Evolutionary conservation across 805 yeast species (phyloP).

Genomic region (Candida wancherniae): DNA sequence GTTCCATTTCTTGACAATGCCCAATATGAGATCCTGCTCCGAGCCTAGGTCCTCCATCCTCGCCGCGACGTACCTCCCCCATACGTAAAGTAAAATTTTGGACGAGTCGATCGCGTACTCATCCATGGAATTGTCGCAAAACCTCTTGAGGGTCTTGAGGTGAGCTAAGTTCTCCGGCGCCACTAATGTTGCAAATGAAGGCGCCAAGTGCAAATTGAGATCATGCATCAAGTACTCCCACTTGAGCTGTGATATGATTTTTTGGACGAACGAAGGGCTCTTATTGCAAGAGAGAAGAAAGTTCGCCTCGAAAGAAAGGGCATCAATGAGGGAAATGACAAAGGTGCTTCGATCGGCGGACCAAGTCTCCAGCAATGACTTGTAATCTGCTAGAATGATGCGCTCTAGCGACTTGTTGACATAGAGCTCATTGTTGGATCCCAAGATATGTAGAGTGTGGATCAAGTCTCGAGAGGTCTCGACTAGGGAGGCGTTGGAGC

Average conservation of each 20-base stretch:
- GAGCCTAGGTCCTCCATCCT: background rate
- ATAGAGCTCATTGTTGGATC: constrained; percentile 13
- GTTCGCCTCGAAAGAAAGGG: constrained; percentile 9
- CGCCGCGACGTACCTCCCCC: constrained; percentile 20
- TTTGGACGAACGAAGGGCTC: constrained; percentile 14
- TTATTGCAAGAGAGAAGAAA: constrained; percentile 11
- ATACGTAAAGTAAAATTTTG: constrained; percentile 18
- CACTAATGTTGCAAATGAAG: constrained; percentile 20
- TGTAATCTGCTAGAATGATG: constrained; percentile 16
- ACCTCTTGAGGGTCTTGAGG: constrained; percentile 5
- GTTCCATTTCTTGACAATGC: constrained; percentile 14
- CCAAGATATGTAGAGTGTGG: constrained; percentile 9
- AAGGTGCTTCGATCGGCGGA: constrained; percentile 8
- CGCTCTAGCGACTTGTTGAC: constrained; percentile 10
- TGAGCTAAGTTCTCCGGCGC: constrained; percentile 1
- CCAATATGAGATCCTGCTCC: constrained; percentile 6
- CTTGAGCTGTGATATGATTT: constrained; percentile 19
- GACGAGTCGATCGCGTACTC: constrained; percentile 21
- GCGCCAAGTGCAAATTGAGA: constrained; percentile 18
- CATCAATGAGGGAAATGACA: constrained; percentile 8
- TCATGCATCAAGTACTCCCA: constrained; percentile 30
- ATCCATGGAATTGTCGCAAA: constrained; percentile 16
- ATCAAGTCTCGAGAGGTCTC: constrained; percentile 1
- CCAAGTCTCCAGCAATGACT: constrained; percentile 16
- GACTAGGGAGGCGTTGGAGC: background rate